Base-by-base conservation (phyloP, 495 filamentous ascomycete species). In the Parathielavia hyrcaniae region DNA sequence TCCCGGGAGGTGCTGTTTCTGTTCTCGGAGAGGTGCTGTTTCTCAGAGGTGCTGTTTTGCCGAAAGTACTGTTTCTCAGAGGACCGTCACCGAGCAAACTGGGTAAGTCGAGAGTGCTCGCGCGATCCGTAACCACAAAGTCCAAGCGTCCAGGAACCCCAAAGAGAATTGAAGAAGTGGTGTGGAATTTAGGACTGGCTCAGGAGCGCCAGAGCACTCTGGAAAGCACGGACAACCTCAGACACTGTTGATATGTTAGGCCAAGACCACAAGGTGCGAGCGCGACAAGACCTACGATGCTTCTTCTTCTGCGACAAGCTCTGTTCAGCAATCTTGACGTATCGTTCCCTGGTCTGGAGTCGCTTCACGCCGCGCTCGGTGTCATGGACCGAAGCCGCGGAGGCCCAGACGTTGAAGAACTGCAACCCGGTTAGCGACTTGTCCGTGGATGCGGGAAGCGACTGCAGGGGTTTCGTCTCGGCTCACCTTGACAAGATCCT, bases 201-300 rank as follows among this genome's bases (percentile, higher is more conserved):
- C 34, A 92, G 73, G 23, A 92, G 78, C 8, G 84, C 81, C 23
- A 92, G 72, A 48, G 89, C 89, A 68, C 78, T 89, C 66, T 91
- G 81, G 65, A 93, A 93, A 32, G 89, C 89, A 62, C 83, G 80
- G 11, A 93, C 87, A 41, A 93, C 89, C 62, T 88, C 80, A 44
- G 77, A 75, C 65, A 90, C 87, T 90, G 59, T 8, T 30, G 19
- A 5, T 12, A 30, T 20, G 61, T 66, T 54, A 66, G 64, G 17
- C 7, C 51, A 53, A 43, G 50, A 45, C 23, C 44, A 46, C 19
- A 35, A 9, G 34, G 34, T 11, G 39, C 20, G 35, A 10, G 34
- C 51, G 7, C 4, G 13, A 22, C 38, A 41, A 32, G 17, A 73
- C 83, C 69, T 73, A 90, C 87, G 84, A 63, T 92, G 89, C 48